Evolutionary conservation across 768 basidiomycete genomes (phyloP).

Genomic region (Vararia minispora): DNA sequence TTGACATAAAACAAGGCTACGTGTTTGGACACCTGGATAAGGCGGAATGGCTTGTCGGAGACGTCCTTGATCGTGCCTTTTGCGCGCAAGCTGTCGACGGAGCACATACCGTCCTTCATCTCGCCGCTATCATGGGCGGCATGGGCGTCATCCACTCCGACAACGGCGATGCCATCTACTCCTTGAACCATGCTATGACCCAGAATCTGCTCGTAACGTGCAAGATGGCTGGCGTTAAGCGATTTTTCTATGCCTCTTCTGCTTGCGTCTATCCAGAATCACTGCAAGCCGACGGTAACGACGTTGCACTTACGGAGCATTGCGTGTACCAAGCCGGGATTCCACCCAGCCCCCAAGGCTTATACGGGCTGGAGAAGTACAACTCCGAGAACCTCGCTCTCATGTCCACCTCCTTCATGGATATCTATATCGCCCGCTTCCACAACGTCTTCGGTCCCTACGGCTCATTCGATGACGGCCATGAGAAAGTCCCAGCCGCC

Average conservation of each 20-base stretch:
- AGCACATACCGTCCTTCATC: slow-evolving; percentile 37
- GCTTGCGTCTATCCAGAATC: slow-evolving; percentile 45
- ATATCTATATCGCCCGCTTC: slow-evolving; percentile 39
- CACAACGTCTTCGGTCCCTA: slow-evolving; percentile 50
- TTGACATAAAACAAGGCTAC: slow-evolving; percentile 24
- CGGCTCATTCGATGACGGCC: slow-evolving; percentile 40
- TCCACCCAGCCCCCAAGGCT: slow-evolving; percentile 36
- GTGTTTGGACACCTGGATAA: slow-evolving; percentile 15
- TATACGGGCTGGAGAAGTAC: slow-evolving; percentile 52
- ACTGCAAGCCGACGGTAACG: slow-evolving; percentile 25
- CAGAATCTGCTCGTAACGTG: slow-evolving; percentile 33
- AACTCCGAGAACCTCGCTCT: slow-evolving; percentile 33
- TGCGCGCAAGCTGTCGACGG: slow-evolving; percentile 28
- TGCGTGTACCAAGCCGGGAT: slow-evolving; percentile 31
- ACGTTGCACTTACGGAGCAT: slow-evolving; percentile 34
- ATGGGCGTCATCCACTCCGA: slow-evolving; percentile 48
- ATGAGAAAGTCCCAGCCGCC: slow-evolving; percentile 50
- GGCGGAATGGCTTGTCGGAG: slow-evolving; percentile 30
- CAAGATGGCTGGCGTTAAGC: slow-evolving; percentile 25
- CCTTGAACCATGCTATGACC: slow-evolving; percentile 39
- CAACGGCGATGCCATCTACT: slow-evolving; percentile 40
- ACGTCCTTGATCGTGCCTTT: slow-evolving; percentile 33
- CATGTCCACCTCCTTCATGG: slow-evolving; percentile 21
- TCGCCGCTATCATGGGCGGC: slow-evolving; percentile 53
- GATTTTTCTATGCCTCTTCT: slow-evolving; percentile 45